A percentile compares a stretch with the other conserved stretches of the same genome.
These are phyloP conservation scores for Penicillium manginii DNA, from an alignment of 495 filamentous ascomycete genomes.

Conservation along the genomic window DNA sequence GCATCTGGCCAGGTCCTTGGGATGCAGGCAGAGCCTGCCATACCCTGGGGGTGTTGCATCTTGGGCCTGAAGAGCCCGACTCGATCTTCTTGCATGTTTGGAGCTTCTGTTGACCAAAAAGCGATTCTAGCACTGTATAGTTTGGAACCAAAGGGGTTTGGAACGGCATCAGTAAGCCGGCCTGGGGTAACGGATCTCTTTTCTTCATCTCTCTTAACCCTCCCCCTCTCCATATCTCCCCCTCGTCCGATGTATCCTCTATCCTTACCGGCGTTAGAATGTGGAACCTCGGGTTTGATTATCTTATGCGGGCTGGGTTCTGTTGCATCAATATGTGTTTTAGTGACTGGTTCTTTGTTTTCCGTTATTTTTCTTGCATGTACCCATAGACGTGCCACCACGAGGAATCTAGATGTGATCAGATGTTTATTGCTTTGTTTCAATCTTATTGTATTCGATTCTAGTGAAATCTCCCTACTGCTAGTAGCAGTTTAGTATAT, in stretches of 20 bases:
- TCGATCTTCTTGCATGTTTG: slow-evolving; percentile 25
- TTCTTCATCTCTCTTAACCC: slow-evolving; percentile 17
- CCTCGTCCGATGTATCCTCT: slow-evolving; percentile 34
- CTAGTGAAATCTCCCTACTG: neutral
- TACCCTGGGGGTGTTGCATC: slow-evolving; percentile 14
- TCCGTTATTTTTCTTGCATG: slow-evolving; percentile 31
- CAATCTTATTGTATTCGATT: too few species aligned
- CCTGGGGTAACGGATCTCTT: slow-evolving; percentile 19
- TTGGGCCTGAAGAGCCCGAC: slow-evolving; percentile 4
- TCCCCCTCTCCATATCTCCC: slow-evolving; percentile 3
- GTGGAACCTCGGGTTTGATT: slow-evolving; percentile 32
- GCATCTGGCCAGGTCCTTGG: slow-evolving; percentile 10
- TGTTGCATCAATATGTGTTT: slow-evolving; percentile 30
- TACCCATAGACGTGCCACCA: slow-evolving; percentile 35
- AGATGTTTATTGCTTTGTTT: slow-evolving; percentile 2
- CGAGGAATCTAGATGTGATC: slow-evolving; percentile 34
- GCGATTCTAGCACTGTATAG: slow-evolving; percentile 33
- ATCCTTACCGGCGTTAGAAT: slow-evolving; percentile 41
- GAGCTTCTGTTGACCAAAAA: slow-evolving; percentile 24
- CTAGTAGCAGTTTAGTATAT: neutral
- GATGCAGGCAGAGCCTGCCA: slow-evolving; percentile 20
- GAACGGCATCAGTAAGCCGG: slow-evolving; percentile 15
- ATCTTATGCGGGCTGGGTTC: slow-evolving; percentile 24
- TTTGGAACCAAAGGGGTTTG: slow-evolving; percentile 19
- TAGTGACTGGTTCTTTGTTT: slow-evolving; percentile 25